Evolutionary conservation across 371 early-diverging fungal genomes (phyloP).

Genomic region (Mucor circinelloides): DNA sequence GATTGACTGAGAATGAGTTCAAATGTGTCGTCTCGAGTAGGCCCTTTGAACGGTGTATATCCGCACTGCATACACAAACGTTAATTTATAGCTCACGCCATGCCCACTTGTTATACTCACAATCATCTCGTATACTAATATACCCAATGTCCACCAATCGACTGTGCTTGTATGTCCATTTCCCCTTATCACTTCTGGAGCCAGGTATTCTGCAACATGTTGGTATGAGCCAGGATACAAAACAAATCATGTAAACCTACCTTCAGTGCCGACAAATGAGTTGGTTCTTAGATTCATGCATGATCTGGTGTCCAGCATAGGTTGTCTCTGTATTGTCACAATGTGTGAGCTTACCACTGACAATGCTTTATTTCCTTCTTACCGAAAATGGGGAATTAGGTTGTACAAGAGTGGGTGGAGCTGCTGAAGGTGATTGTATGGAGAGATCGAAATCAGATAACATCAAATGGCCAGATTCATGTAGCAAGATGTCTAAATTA

Average conservation of each 20-base stretch:
- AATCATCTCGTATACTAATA: slow-evolving; percentile 94
- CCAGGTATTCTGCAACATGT: slow-evolving; percentile 78
- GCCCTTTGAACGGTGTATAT: slow-evolving; percentile 93
- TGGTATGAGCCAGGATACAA: not conserved
- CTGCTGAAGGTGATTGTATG: slow-evolving; percentile 80
- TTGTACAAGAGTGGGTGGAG: slow-evolving; percentile 85
- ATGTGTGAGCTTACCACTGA: not conserved
- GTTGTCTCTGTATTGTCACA: slow-evolving; percentile 28
- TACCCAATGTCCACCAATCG: slow-evolving; percentile 99
- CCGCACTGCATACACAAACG: slow-evolving; percentile 53
- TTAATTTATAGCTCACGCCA: not conserved
- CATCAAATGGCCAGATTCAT: slow-evolving; percentile 80
- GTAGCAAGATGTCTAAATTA: slow-evolving; percentile 84
- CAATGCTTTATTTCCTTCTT: slow-evolving; percentile 15
- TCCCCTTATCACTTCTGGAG: slow-evolving; percentile 90
- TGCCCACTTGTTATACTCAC: slow-evolving; percentile 29
- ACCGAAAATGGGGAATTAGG: slow-evolving; percentile 53
- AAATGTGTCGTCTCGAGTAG: slow-evolving; percentile 84
- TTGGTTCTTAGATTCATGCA: slow-evolving; percentile 86
- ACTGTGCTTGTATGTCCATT: slow-evolving; percentile 84
- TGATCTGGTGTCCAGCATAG: slow-evolving; percentile 77
- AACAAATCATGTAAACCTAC: slow-evolving; percentile 21
- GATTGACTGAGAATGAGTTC: slow-evolving; percentile 75
- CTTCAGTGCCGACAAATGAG: slow-evolving; percentile 93
- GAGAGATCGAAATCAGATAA: slow-evolving; percentile 93